Evolutionary conservation across 352 stramenopile genomes (phyloP).

Genomic region (Globisporangium mamillatum): DNA sequence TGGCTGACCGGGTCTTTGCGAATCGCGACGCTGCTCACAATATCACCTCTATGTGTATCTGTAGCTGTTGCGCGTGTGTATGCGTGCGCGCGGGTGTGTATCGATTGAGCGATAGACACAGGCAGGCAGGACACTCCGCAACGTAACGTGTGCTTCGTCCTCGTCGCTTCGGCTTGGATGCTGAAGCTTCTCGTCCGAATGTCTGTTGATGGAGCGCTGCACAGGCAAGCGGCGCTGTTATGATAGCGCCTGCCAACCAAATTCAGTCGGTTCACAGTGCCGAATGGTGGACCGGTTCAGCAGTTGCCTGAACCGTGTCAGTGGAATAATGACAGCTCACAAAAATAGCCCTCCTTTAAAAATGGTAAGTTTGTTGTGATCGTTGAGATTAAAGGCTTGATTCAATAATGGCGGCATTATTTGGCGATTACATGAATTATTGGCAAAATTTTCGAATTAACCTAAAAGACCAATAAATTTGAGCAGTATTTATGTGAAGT

Average conservation of each 20-base stretch:
- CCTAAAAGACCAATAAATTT: too few relatives aligned
- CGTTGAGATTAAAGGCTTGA: too few relatives aligned
- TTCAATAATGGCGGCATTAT: too few relatives aligned
- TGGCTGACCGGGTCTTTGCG: conserved; percentile 16
- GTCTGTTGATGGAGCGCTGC: conserved; percentile 5
- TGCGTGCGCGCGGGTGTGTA: background rate
- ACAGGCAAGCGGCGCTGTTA: background rate
- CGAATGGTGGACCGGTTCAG: background rate
- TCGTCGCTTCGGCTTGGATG: conserved; percentile 4
- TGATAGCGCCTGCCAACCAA: conserved; percentile 9
- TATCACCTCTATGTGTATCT: background rate
- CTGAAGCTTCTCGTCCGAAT: conserved; percentile 11
- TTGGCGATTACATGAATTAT: too few relatives aligned
- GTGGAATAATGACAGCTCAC: background rate
- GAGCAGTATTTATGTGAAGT: too few relatives aligned
- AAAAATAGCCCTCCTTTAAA: background rate
- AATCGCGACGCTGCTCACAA: conserved; percentile 1
- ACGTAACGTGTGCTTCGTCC: background rate
- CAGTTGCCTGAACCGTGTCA: background rate
- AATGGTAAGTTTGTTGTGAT: background rate
- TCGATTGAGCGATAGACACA: conserved; percentile 6
- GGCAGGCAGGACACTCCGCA: background rate
- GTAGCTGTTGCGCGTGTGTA: background rate
- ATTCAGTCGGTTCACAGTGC: conserved; percentile 6
- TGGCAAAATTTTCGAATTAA: too few relatives aligned